Percentiles rank a stretch among this genome's conserved stretches.
phyloP scores from a whole-genome alignment of 176 grass and related monocot genomes.

The Tillandsia leiboldiana region DNA sequence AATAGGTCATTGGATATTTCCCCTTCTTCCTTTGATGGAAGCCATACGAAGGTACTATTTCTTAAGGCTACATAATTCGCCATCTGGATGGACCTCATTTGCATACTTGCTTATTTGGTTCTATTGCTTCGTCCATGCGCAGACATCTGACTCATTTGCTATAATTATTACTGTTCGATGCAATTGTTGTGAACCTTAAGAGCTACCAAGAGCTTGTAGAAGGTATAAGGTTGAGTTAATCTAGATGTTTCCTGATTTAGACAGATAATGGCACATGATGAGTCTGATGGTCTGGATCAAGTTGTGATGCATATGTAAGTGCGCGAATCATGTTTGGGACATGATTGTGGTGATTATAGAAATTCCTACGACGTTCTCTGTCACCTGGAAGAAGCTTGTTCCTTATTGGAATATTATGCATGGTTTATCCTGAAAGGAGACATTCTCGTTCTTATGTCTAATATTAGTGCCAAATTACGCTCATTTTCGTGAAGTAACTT shows the following conservation, averaged over 20 bases:
- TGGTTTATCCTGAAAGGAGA: background rate
- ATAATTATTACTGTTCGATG: background rate
- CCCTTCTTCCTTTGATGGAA: slow-evolving; percentile 21
- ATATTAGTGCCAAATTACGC: background rate
- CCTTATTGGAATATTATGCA: background rate
- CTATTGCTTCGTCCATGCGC: too few species aligned
- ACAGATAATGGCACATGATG: background rate
- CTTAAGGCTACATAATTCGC: background rate
- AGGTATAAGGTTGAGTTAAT: background rate
- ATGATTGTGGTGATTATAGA: background rate
- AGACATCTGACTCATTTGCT: slow-evolving; percentile 7
- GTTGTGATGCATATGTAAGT: background rate
- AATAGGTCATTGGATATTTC: slow-evolving; percentile 29
- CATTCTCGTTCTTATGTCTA: background rate
- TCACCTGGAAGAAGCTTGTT: background rate
- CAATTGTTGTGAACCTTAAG: background rate
- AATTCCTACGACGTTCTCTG: background rate
- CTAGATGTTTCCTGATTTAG: background rate
- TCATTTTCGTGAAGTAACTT: background rate
- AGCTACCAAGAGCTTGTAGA: background rate
- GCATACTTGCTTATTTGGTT: too few species aligned
- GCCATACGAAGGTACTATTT: slow-evolving; percentile 22
- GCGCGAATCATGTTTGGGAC: background rate
- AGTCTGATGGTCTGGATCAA: background rate
- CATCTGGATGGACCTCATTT: too few species aligned